Evolutionary conservation across 139 green algal species (phyloP), one percentile per base, ranked within the genome.

Genomic region (Micractinium sp.): DNA sequence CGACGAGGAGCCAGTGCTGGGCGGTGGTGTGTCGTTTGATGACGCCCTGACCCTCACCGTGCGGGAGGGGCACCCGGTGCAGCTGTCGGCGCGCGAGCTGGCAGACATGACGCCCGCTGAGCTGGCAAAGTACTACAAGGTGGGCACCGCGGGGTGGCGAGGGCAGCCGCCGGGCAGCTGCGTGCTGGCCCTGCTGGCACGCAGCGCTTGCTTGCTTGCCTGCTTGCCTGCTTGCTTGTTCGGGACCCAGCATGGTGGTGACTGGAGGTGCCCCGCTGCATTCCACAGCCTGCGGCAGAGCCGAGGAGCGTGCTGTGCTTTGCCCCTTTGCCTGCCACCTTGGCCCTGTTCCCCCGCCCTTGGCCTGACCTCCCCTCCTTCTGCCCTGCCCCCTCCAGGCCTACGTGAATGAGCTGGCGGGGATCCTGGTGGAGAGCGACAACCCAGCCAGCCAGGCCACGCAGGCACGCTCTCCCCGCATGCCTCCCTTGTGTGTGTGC

Each of bases 371-470:
- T 25, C 33, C 33, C 36, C 16, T 20, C 33, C 38, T 1, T 14
- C 76, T 20, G 36, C 31, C 19, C 75, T 12, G 38, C 2, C 12
- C 41, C 53, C 20, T 85, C 60, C 86, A 93, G 89, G 91, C 85
- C 0, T 93, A 92, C 61, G 89, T 93, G 66, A 92, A 91, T 20
- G 82, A 93, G 83, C 84, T 93, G 82, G 91, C 91, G 14, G 39
- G 85, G 35, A 75, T 47, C 18, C 69, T 93, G 75, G 86, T 92
- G 63, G 89, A 88, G 56, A 85, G 79, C 81, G 53, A 67, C 35
- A 47, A 81, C 39, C 86, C 76, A 5, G 66, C 14, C 33, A 35
- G 74, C 16, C 35, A 63, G 13, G 53, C 38, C 25, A 87, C 82
- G 35, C 82, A 87, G 69, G 82, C 47, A 66, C 33, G 47, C n/a